Percentiles rank a stretch among this genome's conserved stretches.
Conservation (phyloP, 2,329 filamentous ascomycete genomes). For the Pestalotiopsis sp. region DNA sequence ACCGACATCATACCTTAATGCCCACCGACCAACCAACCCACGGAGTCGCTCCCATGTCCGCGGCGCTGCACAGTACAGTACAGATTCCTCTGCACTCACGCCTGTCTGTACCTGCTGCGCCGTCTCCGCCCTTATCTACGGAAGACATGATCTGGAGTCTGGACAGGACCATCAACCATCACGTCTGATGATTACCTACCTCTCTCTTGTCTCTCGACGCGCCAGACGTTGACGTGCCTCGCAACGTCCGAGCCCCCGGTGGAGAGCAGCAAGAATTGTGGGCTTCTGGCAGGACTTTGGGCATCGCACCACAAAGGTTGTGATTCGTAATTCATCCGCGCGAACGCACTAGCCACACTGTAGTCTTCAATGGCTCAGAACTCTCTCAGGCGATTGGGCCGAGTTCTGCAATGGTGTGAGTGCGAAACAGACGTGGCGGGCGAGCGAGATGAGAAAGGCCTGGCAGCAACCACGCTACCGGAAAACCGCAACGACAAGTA, state of each 20-base stretch:
- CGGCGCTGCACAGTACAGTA: neutral
- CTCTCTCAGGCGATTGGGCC: slow-evolving; percentile 13
- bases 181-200: neutral
- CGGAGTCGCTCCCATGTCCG: neutral
- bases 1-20: no score
- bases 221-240: slow-evolving; percentile 25
- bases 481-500: neutral
- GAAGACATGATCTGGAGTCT: slow-evolving; percentile 17
- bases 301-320: slow-evolving; percentile 17
- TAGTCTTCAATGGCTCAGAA: slow-evolving; percentile 19
- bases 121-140: slow-evolving; percentile 13
- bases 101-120: neutral
- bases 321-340: slow-evolving; percentile 22
- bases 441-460: slow-evolving; percentile 7
- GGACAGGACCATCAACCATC: slow-evolving; percentile 16
- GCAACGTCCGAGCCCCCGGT: slow-evolving; percentile 19
- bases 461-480: neutral
- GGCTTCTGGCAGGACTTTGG: slow-evolving; percentile 13
- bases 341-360: slow-evolving; percentile 22
- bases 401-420: slow-evolving; percentile 20
- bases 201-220: slow-evolving; percentile 5
- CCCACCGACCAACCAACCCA: no score
- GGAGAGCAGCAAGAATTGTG: slow-evolving; percentile 11
- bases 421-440: slow-evolving; percentile 18
- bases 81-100: slow-evolving; percentile 8